Evolutionary conservation across 2,329 filamentous ascomycete species (phyloP), one percentile per base, ranked within the genome.

Genomic region (Cercospora citrullina): DNA sequence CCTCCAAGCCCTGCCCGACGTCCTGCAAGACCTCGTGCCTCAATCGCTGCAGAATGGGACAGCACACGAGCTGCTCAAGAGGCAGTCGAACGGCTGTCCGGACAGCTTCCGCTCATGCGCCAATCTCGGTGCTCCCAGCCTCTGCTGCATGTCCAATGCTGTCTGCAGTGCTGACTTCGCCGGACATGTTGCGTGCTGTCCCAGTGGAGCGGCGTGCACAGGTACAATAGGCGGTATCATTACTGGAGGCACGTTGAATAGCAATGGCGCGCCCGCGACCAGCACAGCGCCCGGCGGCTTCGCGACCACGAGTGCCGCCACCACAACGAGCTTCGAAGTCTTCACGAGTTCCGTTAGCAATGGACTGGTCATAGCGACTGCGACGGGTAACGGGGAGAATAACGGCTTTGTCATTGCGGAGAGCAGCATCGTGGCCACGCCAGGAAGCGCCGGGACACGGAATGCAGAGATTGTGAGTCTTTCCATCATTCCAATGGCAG

Each of bases 151-250:
- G 36, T 77, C 79, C 48, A 81, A 80, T 60, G 83, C 85, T 23
- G 80, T 82, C 66, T 90, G 87, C 79, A 83, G 84, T 51, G 81
- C 83, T 61, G 87, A 90, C 77, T 77, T 78, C 48, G 84, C 82
- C 42, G 82, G 86, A 64, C 81, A 88, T 69, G 84, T 89, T 64
- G 87, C 87, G 26, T 90, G 87, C 80, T 90, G 87, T 78, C 87
- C 87, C 0, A 81, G 78, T 28, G 83, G 85, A 61, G 84, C 84
- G 14, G 83, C 80, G 30, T 90, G 87, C 74, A 89, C 87, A 0
- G 87, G 87, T 2, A 83, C 80, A 8, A 81, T 89, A 9, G 77
- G 70, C 8, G 75, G 75, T 18, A 70, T 77, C 30, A 75, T 77
- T 14, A 78, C 80, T 0, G 77, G 73, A 33, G 77, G 77, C 10